Evolutionary conservation across 176 grass and related monocot species (phyloP).

Genomic region (Chloris gayana): DNA sequence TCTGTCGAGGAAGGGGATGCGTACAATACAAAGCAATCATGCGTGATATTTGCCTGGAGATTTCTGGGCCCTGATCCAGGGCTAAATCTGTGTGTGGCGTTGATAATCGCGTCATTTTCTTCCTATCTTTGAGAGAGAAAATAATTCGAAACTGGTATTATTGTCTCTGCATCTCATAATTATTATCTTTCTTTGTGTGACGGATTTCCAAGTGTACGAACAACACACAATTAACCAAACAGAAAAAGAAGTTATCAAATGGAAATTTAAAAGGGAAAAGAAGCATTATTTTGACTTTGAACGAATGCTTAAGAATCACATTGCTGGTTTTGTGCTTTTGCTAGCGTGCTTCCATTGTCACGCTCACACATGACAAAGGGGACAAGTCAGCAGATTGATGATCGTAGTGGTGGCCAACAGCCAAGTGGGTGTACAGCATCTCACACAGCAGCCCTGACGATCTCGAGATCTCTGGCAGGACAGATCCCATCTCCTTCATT

Average conservation of each 20-base stretch:
- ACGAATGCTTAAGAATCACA: slow-evolving; percentile 2
- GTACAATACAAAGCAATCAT: slow-evolving; percentile 44
- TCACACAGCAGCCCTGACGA: not conserved
- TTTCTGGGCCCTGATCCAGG: slow-evolving; percentile 33
- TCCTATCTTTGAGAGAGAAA: not conserved
- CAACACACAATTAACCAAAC: not conserved
- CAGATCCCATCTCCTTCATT: slow-evolving; percentile 1
- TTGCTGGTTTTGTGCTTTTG: slow-evolving; percentile 26
- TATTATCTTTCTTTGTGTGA: too few relatives aligned
- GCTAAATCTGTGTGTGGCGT: slow-evolving; percentile 11
- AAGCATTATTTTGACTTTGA: slow-evolving; percentile 1
- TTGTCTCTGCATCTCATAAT: not conserved
- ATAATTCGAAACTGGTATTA: not conserved
- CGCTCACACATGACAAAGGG: slow-evolving; percentile 35
- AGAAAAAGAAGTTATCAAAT: not conserved
- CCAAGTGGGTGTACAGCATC: not conserved
- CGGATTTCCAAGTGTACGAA: not conserved
- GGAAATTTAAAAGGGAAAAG: not conserved
- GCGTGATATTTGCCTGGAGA: slow-evolving; percentile 24
- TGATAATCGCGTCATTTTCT: slow-evolving; percentile 21
- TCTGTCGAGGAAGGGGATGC: slow-evolving; percentile 15
- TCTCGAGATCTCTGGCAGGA: slow-evolving; percentile 26
- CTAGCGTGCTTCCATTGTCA: slow-evolving; percentile 35
- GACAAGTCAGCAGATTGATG: slow-evolving; percentile 35
- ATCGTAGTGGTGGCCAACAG: slow-evolving; percentile 12